Evolutionary conservation across 352 stramenopile species (phyloP).

Genomic region (Phytophthora sp.): DNA sequence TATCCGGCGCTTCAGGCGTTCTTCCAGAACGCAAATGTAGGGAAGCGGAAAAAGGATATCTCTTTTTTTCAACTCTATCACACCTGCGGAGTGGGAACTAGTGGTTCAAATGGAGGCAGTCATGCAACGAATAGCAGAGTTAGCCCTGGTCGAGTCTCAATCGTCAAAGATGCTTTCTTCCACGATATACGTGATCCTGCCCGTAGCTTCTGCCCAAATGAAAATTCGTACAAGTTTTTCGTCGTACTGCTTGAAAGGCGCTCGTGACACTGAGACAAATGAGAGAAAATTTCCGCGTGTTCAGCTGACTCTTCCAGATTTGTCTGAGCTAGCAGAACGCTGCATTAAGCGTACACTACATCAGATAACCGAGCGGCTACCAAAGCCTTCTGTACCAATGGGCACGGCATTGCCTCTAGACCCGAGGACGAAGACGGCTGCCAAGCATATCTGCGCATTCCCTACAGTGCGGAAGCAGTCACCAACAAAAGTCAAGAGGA

Average conservation of each 20-base stretch:
- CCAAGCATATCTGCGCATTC: constrained; percentile 7
- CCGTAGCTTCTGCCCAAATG: too few relatives aligned
- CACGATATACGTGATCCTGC: too few relatives aligned
- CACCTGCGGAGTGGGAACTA: neutral
- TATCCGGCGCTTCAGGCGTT: constrained; percentile 1
- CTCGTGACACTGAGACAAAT: too few relatives aligned
- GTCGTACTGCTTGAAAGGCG: too few relatives aligned
- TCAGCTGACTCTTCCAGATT: too few relatives aligned
- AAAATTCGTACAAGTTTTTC: too few relatives aligned
- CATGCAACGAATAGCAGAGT: too few relatives aligned
- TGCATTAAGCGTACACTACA: neutral
- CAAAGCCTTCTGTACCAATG: neutral
- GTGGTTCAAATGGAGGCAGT: constrained; percentile 14
- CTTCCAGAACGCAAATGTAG: too few relatives aligned
- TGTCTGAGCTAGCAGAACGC: too few relatives aligned
- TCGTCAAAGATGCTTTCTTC: too few relatives aligned
- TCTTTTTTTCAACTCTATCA: constrained; percentile 5
- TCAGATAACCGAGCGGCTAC: neutral
- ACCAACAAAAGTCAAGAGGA: neutral
- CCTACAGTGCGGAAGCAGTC: neutral
- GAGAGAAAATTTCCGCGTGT: too few relatives aligned
- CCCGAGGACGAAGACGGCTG: neutral
- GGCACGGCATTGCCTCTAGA: neutral
- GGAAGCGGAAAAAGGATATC: neutral
- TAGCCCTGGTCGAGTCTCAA: too few relatives aligned